Percentiles rank a stretch among this genome's conserved stretches.
Evolutionary conservation across 306 rosid species (phyloP).

Genomic region (Mimosa pudica): DNA sequence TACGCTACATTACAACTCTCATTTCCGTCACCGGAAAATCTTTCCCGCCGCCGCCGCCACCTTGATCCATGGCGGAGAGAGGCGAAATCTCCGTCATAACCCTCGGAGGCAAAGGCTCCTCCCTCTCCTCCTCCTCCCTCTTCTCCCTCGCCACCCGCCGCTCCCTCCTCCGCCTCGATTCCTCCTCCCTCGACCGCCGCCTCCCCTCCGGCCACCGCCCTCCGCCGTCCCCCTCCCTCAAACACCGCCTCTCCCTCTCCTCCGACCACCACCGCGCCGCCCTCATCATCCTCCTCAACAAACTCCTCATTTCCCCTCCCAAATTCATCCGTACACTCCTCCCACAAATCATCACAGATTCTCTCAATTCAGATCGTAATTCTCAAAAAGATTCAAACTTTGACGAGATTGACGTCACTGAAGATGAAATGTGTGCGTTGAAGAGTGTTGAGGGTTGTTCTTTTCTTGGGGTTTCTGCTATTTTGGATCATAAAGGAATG

Average conservation of each 20-base stretch:
- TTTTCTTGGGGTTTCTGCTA: slow-evolving; percentile 53
- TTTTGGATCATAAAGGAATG: slow-evolving; percentile 62
- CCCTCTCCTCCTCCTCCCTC: slow-evolving; percentile 70
- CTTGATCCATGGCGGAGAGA: slow-evolving; percentile 53
- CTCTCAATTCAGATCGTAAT: too few relatives aligned
- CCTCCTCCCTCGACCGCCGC: slow-evolving; percentile 59
- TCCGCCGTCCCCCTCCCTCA: slow-evolving; percentile 34
- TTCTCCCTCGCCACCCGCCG: slow-evolving; percentile 53
- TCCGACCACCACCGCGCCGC: slow-evolving; percentile 54
- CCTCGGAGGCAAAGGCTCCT: slow-evolving; percentile 75
- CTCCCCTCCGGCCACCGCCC: slow-evolving; percentile 20
- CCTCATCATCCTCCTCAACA: slow-evolving; percentile 64
- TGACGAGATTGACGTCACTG: slow-evolving; percentile 47
- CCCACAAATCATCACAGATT: too few relatives aligned
- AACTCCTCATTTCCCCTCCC: slow-evolving; percentile 46
- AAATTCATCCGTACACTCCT: too few relatives aligned
- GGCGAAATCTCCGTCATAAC: slow-evolving; percentile 47
- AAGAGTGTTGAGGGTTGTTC: slow-evolving; percentile 28
- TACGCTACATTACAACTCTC: too few relatives aligned
- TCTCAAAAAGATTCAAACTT: neutral
- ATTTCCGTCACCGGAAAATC: neutral
- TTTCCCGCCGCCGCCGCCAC: neutral
- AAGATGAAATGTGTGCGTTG: slow-evolving; percentile 49
- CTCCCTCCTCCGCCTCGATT: slow-evolving; percentile 60
- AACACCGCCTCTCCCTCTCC: slow-evolving; percentile 27